Evolutionary conservation across 2,329 filamentous ascomycete species (phyloP).

Genomic region (Verticillium tricorpus): DNA sequence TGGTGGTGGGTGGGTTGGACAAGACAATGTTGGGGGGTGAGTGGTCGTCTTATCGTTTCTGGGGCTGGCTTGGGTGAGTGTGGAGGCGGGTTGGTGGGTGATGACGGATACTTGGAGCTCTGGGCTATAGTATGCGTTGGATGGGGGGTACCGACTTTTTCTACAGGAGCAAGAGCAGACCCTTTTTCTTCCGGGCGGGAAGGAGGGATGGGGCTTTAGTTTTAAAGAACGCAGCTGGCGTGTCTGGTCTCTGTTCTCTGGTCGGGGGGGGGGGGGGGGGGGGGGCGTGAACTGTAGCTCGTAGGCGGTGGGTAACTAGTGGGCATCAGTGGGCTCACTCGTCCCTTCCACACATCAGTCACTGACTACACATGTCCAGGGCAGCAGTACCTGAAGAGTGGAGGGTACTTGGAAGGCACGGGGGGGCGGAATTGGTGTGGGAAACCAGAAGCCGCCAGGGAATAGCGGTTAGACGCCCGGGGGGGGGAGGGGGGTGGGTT

Average conservation of each 20-base stretch:
- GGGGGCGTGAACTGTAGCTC: background rate
- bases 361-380: background rate
- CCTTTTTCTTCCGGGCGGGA: slow-evolving; percentile 2
- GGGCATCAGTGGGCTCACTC: background rate
- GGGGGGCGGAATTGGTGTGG: background rate
- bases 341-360: background rate
- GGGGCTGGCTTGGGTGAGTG: slow-evolving; percentile 3
- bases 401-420: slow-evolving; percentile 6
- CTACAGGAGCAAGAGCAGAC: slow-evolving; percentile 8
- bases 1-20: background rate
- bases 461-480: slow-evolving; percentile 1
- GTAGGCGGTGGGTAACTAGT: background rate
- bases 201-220: slow-evolving; percentile 10
- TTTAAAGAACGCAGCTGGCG: slow-evolving; percentile 10
- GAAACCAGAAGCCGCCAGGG: background rate
- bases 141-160: slow-evolving; percentile 8
- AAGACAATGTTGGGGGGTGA: slow-evolving; percentile 5
- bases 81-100: slow-evolving; percentile 5
- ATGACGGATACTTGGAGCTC: slow-evolving; percentile 9
- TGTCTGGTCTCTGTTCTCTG: background rate
- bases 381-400: slow-evolving; percentile 7
- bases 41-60: slow-evolving; percentile 3
- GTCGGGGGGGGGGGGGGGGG: background rate
- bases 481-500: background rate
- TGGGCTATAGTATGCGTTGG: background rate